Conservation (phyloP, 2,329 filamentous ascomycete species). For the Diaporthe longicolla region DNA sequence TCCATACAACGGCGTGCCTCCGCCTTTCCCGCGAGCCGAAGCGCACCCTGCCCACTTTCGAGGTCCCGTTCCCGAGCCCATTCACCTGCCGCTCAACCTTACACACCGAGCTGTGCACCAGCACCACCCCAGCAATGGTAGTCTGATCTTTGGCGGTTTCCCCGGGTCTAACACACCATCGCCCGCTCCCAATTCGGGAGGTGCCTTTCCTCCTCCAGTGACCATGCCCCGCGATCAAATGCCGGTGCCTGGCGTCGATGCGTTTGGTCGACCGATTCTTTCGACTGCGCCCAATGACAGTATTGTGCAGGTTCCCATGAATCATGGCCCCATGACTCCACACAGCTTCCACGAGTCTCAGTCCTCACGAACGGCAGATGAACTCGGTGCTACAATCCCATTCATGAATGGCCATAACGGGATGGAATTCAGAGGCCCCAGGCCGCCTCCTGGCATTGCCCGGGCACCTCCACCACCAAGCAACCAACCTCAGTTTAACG, state of each 20-base stretch:
- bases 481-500: constrained; percentile 35
- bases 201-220: constrained; percentile 62
- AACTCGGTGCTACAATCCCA: constrained; percentile 42
- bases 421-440: constrained; percentile 35
- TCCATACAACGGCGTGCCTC: constrained; percentile 44
- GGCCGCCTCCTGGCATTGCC: constrained; percentile 47
- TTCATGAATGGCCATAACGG: constrained; percentile 39
- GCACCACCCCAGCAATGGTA: constrained; percentile 67
- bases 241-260: constrained; percentile 53
- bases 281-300: constrained; percentile 52
- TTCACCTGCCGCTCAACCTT: constrained; percentile 42
- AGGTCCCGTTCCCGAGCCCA: constrained; percentile 40
- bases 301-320: constrained; percentile 49
- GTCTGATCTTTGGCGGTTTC: constrained; percentile 69
- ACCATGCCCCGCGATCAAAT: constrained; percentile 43
- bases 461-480: constrained; percentile 47
- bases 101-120: constrained; percentile 62
- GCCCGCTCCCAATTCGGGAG: constrained; percentile 65
- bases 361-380: constrained; percentile 62
- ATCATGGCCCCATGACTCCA: constrained; percentile 68
- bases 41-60: constrained; percentile 37
- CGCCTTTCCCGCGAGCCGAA: constrained; percentile 34
- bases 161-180: constrained; percentile 71
- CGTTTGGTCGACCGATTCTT: constrained; percentile 55
- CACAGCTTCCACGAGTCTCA: constrained; percentile 75